Conservation (phyloP, 306 rosid genomes). For the Betula pendula region DNA sequence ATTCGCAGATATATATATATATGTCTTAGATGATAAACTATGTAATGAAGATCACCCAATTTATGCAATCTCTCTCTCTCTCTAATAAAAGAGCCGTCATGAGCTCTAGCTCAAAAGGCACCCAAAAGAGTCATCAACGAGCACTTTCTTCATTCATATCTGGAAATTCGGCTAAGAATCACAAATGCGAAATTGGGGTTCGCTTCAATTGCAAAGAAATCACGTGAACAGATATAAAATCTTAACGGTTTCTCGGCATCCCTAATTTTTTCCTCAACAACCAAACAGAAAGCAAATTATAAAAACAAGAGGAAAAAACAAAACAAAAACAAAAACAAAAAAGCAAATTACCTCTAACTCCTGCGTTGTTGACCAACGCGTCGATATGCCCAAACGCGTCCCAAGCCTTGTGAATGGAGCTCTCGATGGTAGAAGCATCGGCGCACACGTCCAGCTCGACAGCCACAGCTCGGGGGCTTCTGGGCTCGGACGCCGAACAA, state of each 20-base stretch:
- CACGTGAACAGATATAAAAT: neutral
- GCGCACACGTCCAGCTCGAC: constrained; percentile 68
- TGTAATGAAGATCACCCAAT: neutral
- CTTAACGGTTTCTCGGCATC: no score
- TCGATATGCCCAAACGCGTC: constrained; percentile 70
- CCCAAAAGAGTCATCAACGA: no score
- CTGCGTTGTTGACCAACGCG: constrained; percentile 74
- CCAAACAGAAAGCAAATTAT: neutral
- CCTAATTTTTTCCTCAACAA: neutral
- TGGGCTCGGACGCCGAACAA: neutral
- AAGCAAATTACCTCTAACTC: constrained; percentile 59
- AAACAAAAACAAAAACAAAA: no score
- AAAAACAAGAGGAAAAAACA: neutral
- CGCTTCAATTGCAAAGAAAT: neutral
- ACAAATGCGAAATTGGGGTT: neutral
- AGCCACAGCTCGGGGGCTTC: constrained; percentile 44
- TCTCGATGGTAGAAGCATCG: constrained; percentile 45
- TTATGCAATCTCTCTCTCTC: no score
- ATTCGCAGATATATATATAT: neutral
- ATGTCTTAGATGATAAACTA: neutral
- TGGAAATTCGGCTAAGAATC: neutral
- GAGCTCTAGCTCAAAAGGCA: neutral
- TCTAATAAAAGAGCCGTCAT: neutral
- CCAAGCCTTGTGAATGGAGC: constrained; percentile 68
- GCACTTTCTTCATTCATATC: neutral